Evolutionary conservation across 1,284 basidiomycete species (phyloP).

Genomic region (Mycosarcoma maydis): DNA sequence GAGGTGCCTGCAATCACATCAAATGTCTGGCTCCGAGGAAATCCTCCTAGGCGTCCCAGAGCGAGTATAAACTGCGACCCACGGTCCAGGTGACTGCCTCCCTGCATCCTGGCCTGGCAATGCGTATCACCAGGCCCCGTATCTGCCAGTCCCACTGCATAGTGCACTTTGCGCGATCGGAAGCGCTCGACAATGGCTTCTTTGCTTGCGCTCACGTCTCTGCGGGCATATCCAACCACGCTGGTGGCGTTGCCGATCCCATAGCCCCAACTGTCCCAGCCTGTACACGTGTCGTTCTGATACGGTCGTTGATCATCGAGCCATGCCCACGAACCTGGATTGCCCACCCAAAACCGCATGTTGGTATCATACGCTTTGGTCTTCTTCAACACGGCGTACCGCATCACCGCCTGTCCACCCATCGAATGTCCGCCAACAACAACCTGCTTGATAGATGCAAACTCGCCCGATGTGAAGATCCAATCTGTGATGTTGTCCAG

Average conservation of each 20-base stretch:
- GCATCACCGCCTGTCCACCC: slow-evolving; percentile 56
- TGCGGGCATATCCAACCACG: slow-evolving; percentile 45
- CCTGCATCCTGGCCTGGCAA: slow-evolving; percentile 58
- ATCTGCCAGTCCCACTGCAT: slow-evolving; percentile 57
- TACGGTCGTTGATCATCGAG: slow-evolving; percentile 45
- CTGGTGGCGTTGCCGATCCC: slow-evolving; percentile 45
- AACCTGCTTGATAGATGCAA: slow-evolving; percentile 58
- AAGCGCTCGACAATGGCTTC: slow-evolving; percentile 49
- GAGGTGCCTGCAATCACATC: slow-evolving; percentile 57
- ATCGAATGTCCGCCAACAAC: slow-evolving; percentile 64
- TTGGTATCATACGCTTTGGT: slow-evolving; percentile 56
- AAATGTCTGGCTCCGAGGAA: slow-evolving; percentile 50
- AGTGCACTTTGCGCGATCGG: slow-evolving; percentile 48
- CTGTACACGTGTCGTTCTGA: slow-evolving; percentile 20
- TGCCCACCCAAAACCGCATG: slow-evolving; percentile 60
- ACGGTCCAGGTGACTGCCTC: slow-evolving; percentile 59
- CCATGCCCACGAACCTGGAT: slow-evolving; percentile 63
- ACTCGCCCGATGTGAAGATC: slow-evolving; percentile 53
- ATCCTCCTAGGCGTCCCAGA: slow-evolving; percentile 34
- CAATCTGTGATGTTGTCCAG: slow-evolving; percentile 56
- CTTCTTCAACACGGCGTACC: slow-evolving; percentile 59
- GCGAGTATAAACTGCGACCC: slow-evolving; percentile 55
- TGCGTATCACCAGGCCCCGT: slow-evolving; percentile 60
- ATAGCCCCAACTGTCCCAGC: slow-evolving; percentile 53
- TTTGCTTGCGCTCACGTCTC: slow-evolving; percentile 49